Conservation (phyloP, 108 stramenopile species). For the Discostella pseudostelligera region DNA sequence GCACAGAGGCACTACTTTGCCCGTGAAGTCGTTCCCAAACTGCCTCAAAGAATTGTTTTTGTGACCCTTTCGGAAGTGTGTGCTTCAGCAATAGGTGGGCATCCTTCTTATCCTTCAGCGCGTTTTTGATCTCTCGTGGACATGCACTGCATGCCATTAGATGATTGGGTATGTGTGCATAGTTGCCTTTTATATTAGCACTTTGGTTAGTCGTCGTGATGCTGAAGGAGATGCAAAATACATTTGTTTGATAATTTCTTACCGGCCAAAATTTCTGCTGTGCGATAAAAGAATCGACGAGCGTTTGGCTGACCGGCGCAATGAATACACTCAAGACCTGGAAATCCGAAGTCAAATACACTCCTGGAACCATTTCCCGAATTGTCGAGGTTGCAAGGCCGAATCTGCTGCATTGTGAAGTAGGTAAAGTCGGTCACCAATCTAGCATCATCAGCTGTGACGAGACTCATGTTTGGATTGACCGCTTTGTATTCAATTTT, state of each 20-base stretch:
- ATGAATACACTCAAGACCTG: constrained; percentile 46
- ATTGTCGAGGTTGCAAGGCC: constrained; percentile 33
- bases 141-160: constrained; percentile 21
- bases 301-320: constrained; percentile 34
- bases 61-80: constrained; percentile 25
- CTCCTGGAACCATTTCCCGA: constrained; percentile 37
- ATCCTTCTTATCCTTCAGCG: constrained; percentile 59
- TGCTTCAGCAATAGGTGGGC: constrained; percentile 25
- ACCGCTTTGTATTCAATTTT: constrained; percentile 6
- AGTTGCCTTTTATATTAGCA: constrained; percentile 21
- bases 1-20: not conserved
- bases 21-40: constrained; percentile 38
- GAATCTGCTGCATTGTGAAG: constrained; percentile 38
- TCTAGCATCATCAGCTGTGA: constrained; percentile 18
- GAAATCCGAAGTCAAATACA: constrained; percentile 38
- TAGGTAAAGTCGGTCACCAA: constrained; percentile 42
- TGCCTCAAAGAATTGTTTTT: constrained; percentile 30
- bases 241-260: not conserved
- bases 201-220: not conserved
- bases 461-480: constrained; percentile 19
- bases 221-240: not conserved
- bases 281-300: constrained; percentile 50
- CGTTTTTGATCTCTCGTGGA: constrained; percentile 44
- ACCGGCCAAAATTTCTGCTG: constrained; percentile 46
- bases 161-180: constrained; percentile 52